Base-by-base conservation (phyloP, 1,284 basidiomycete genomes). In the Leucoagaricus sp. region DNA sequence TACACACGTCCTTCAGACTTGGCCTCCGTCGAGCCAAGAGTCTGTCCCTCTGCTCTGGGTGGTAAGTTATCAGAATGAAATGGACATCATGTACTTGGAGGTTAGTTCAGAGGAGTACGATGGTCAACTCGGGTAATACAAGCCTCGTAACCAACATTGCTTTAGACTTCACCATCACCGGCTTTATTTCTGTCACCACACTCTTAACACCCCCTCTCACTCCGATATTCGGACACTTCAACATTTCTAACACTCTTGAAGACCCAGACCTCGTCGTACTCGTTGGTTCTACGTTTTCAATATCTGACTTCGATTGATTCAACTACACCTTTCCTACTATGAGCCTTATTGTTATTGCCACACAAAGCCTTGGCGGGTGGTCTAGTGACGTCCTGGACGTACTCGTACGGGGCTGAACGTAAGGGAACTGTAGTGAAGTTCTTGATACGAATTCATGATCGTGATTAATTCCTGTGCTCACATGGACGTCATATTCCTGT, bases 321-420 rank as follows among this genome's bases (percentile, higher is more conserved):
- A 72, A 72, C 59, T 71, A 69, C 53, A 69, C 69, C 7, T 70
- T 72, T 64, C 70, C 70, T 8, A 69, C 70, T 0, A 70, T 64
- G 53, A 72, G 73, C 53, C 64, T 72, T 19, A 72, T 67, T 4
- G 66, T 73, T 4, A 48, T 70, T 26, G 53, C 59, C 21, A 55
- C 65, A 19, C 62, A 65, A 53, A 63, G 55, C 4, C 13, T n/a
- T 40, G 49, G 54, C 38, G 44, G 53, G 36, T 51, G 63, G 51
- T 36, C 26, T 58, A 40, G 47, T 12, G 28, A 31, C 15, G 25
- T 13, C 13, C 23, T 44, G 28, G 42, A 33, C 26, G 38, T n/a
- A 12, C 25, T 6, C 9, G n/a, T 21, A 21, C n/a, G 10, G 15
- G 17, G 26, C 19, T n/a, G 33, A 42, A 29, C 31, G n/a, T 34